Conservation (phyloP, 2,329 filamentous ascomycete species). For the Colletotrichum nymphaeae region DNA sequence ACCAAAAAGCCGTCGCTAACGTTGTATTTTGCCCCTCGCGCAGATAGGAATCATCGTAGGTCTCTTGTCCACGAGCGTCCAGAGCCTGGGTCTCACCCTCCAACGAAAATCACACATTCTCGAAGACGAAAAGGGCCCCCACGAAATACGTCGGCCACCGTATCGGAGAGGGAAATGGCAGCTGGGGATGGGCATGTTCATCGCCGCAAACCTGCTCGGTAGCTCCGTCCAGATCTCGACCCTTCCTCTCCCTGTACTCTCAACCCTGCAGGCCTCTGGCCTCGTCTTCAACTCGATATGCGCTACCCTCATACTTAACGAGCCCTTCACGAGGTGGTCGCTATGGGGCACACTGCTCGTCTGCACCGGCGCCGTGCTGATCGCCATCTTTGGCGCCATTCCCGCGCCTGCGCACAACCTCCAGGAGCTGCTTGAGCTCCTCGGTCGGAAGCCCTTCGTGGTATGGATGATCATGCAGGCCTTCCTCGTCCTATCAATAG, state of each 20-base stretch:
- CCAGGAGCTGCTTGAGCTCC: conserved; percentile 80
- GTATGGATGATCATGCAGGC: conserved; percentile 89
- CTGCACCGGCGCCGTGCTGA: conserved; percentile 87
- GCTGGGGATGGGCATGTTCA: conserved; percentile 96
- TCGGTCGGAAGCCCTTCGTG: conserved; percentile 81
- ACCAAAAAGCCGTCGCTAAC: conserved; percentile 13
- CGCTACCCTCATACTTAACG: conserved; percentile 89
- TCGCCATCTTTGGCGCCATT: conserved; percentile 93
- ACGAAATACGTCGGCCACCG: conserved; percentile 84
- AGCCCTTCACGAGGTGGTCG: conserved; percentile 96
- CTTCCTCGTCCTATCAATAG: conserved; percentile 76
- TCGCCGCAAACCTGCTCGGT: conserved; percentile 92
- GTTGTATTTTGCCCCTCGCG: conserved; percentile 38
- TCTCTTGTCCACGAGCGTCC: conserved; percentile 91
- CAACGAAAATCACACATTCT: conserved; percentile 98
- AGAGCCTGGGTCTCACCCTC: conserved; percentile 93
- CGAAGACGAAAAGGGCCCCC: conserved; percentile 90
- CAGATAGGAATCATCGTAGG: conserved; percentile 95
- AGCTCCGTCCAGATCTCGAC: conserved; percentile 98
- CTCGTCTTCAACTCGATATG: conserved; percentile 99
- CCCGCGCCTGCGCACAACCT: conserved; percentile 92
- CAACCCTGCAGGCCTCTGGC: conserved; percentile 93
- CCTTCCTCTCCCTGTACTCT: conserved; percentile 91
- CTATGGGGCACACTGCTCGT: conserved; percentile 90
- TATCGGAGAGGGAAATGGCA: conserved; percentile 95